Evolutionary conservation across 129 eudicot genomes (phyloP).

Genomic region (Gnaphalium uliginosum): DNA sequence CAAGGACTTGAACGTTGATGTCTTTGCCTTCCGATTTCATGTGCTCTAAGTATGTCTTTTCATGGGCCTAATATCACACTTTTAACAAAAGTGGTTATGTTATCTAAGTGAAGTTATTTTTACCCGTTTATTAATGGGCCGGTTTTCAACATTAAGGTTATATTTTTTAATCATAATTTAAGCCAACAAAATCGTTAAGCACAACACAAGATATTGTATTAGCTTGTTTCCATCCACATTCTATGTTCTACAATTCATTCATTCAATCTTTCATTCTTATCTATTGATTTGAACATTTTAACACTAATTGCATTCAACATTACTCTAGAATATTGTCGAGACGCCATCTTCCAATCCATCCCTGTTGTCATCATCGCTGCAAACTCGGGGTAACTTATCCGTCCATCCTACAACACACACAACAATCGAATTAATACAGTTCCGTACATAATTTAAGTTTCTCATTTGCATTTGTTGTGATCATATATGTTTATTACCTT

Average conservation of each 20-base stretch:
- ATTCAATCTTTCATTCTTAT: not conserved
- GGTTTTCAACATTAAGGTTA: too few relatives aligned
- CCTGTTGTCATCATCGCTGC: slow-evolving; percentile 93
- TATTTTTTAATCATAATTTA: too few relatives aligned
- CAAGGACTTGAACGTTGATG: too few relatives aligned
- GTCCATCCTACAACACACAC: slow-evolving; percentile 61
- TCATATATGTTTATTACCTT: slow-evolving; percentile 54
- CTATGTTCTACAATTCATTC: slow-evolving; percentile 28
- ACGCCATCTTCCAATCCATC: slow-evolving; percentile 84
- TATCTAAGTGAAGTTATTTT: too few relatives aligned
- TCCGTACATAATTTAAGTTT: not conserved
- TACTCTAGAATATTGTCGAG: slow-evolving; percentile 86
- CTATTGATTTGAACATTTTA: slow-evolving; percentile 55
- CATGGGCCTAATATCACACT: too few relatives aligned
- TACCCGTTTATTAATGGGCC: too few relatives aligned
- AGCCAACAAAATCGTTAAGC: too few relatives aligned
- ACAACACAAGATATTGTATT: too few relatives aligned
- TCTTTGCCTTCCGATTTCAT: too few relatives aligned
- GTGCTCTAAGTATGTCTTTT: too few relatives aligned
- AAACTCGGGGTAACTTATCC: slow-evolving; percentile 80
- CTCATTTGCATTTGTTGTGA: not conserved
- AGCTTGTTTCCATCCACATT: slow-evolving; percentile 24
- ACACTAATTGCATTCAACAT: slow-evolving; percentile 80
- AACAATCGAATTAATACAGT: not conserved
- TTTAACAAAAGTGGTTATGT: too few relatives aligned